Evolutionary conservation across 257 asterid species (phyloP), one percentile per base, ranked within the genome.

Genomic region (Plantago elongata): DNA sequence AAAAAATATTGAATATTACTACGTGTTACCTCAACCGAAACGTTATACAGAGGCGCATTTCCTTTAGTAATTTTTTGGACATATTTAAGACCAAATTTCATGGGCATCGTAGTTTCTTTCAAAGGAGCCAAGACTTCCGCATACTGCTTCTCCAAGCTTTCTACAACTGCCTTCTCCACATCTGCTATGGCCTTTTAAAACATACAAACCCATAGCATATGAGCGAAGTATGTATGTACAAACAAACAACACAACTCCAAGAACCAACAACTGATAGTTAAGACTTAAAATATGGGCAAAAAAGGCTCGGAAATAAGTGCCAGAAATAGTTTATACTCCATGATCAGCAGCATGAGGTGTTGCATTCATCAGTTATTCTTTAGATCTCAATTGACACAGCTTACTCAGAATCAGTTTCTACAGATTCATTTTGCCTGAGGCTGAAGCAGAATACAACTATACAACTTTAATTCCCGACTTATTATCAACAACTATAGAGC

Each of bases 51-150:
- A 49, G 72, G 15, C 15, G 62, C 76, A 48, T 78, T 78, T 30
- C 97, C 96, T 69, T 86, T 92, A 0, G 98, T 74, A 7, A 92
- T 69, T 75, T 86, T 92, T 65, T 89, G 95, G 37, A 92, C 95
- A 50, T 89, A 89, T 69, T 86, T 92, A 51, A 89, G 79, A 14
- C 98, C 98, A 37, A 91, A 69, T 72, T 88, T 90, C 74, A 91
- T 70, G 0, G 98, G 90, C 79, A 81, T 77, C 10, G 88, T 68
- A 66, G 68, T 84, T 75, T 92, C 99, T 69, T 81, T 92, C 83
- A 92, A 61, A 11, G 97, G 95, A 52, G 88, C 80, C 54, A 92
- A 71, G 38, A 86, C 86, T 67, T 89, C 99, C 5, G 90, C 84
- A 46, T 81, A 86, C 60, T 84, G 90, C 68, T 79, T 89, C 78